Evolutionary conservation across 257 asterid species (phyloP).

Genomic region (Scutellaria barbata): DNA sequence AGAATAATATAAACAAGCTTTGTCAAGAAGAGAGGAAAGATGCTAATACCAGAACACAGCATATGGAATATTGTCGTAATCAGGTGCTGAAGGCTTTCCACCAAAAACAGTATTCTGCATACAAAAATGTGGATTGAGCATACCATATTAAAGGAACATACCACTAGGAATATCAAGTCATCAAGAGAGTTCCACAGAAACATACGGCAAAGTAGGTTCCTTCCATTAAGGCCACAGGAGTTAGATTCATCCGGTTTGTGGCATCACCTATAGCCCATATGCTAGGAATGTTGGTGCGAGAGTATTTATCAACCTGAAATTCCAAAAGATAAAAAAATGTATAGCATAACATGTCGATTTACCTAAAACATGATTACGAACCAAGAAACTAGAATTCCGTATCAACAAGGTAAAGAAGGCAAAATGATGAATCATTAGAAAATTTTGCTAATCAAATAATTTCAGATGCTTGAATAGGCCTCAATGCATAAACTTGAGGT

Average conservation of each 20-base stretch:
- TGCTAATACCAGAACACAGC: slow-evolving; percentile 87
- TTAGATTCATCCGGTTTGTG: slow-evolving; percentile 90
- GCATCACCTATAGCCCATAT: slow-evolving; percentile 98
- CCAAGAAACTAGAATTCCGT: slow-evolving; percentile 8
- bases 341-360: not conserved
- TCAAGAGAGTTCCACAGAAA: slow-evolving; percentile 11
- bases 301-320: slow-evolving; percentile 74
- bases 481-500: not conserved
- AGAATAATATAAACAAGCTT: slow-evolving; percentile 9
- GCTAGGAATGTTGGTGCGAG: slow-evolving; percentile 91
- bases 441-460: not conserved
- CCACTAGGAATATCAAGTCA: not conserved
- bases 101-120: slow-evolving; percentile 94
- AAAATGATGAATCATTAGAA: slow-evolving; percentile 10
- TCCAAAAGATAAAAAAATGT: slow-evolving; percentile 5
- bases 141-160: not conserved
- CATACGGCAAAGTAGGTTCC: slow-evolving; percentile 89
- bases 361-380: not conserved
- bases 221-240: slow-evolving; percentile 99
- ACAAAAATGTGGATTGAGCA: not conserved
- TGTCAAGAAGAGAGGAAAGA: slow-evolving; percentile 19
- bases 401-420: slow-evolving; percentile 16
- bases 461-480: slow-evolving; percentile 13
- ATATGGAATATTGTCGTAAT: slow-evolving; percentile 72
- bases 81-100: slow-evolving; percentile 77